A percentile compares a stretch with the other conserved stretches of the same genome.
phyloP scores from a whole-genome alignment of 345 rosid genomes.

The Isatis tinctoria region DNA sequence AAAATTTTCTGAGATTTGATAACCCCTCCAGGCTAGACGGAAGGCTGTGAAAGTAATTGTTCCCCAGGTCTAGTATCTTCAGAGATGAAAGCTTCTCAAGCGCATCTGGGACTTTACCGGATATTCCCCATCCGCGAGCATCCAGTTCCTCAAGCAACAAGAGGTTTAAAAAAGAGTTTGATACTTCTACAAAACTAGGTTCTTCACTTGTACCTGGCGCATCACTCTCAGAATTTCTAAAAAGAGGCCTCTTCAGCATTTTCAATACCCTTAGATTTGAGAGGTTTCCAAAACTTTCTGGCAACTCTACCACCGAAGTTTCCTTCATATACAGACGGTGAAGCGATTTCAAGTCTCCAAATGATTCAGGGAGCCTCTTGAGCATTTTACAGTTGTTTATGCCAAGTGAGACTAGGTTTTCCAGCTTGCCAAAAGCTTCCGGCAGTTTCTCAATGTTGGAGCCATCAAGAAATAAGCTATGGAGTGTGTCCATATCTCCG shows the following conservation, averaged over 20 bases:
- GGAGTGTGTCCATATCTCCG: slow-evolving; percentile 20
- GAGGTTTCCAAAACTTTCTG: slow-evolving; percentile 30
- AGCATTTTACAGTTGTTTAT: slow-evolving; percentile 13
- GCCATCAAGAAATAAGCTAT: slow-evolving; percentile 1
- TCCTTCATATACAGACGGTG: not conserved
- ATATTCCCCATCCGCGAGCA: slow-evolving; percentile 25
- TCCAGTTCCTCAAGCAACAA: slow-evolving; percentile 19
- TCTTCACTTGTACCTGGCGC: not conserved
- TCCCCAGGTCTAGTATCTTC: slow-evolving; percentile 10
- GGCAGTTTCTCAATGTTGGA: slow-evolving; percentile 27
- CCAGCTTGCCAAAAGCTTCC: slow-evolving; percentile 19
- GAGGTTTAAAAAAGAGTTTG: slow-evolving; percentile 30
- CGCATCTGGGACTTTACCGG: slow-evolving; percentile 19
- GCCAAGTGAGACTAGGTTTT: not conserved
- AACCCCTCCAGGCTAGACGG: slow-evolving; percentile 19
- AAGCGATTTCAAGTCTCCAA: slow-evolving; percentile 29
- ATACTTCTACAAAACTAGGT: slow-evolving; percentile 3
- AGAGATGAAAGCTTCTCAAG: slow-evolving; percentile 14
- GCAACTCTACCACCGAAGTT: not conserved
- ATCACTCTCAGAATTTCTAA: slow-evolving; percentile 14
- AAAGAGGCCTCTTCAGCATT: slow-evolving; percentile 24
- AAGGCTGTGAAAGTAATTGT: slow-evolving; percentile 28
- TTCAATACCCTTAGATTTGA: slow-evolving; percentile 18
- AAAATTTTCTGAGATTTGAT: slow-evolving; percentile 3
- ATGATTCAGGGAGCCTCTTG: slow-evolving; percentile 27